A percentile compares a stretch with the other conserved stretches of the same genome.
These are phyloP conservation scores for Rhodotorula sp. DNA, from an alignment of 1,284 basidiomycete species.

Conservation along the genomic window DNA sequence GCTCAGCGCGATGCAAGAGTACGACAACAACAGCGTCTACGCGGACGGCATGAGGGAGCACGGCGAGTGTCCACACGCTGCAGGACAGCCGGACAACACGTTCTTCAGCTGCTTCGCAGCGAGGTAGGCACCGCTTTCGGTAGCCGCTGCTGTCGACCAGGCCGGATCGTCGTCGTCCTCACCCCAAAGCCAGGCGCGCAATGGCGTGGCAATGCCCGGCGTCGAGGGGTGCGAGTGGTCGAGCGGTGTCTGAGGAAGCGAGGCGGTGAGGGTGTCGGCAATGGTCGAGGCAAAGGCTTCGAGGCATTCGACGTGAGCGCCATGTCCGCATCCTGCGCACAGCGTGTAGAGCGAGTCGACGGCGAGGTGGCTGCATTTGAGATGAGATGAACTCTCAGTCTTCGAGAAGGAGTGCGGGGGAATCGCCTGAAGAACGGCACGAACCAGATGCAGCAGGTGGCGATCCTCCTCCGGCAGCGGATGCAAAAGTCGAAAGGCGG, in stretches of 20 bases:
- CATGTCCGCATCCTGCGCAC: constrained; percentile 39
- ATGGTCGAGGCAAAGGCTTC: constrained; percentile 13
- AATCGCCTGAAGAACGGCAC: background rate
- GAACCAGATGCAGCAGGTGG: constrained; percentile 37
- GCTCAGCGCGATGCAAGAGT: background rate
- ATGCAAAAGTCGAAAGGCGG: constrained; percentile 25
- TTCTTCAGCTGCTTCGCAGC: background rate
- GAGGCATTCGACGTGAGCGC: constrained; percentile 33
- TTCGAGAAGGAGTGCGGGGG: too few species aligned
- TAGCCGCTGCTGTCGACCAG: background rate
- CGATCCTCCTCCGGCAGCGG: constrained; percentile 16
- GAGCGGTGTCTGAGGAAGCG: constrained; percentile 12
- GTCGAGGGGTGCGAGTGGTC: constrained; percentile 36
- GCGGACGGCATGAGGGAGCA: constrained; percentile 5
- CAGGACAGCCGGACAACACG: constrained; percentile 23
- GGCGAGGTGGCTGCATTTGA: constrained; percentile 23
- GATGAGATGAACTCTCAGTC: too few species aligned
- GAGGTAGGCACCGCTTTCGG: background rate
- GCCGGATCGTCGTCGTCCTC: constrained; percentile 4
- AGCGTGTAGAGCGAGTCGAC: constrained; percentile 26
- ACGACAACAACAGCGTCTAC: background rate
- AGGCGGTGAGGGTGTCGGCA: background rate
- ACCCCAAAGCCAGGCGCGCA: constrained; percentile 33
- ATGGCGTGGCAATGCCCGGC: constrained; percentile 31
- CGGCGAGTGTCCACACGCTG: constrained; percentile 28